phyloP scores from a whole-genome alignment of 2,329 filamentous ascomycete species.

The Microsporum canis region DNA sequence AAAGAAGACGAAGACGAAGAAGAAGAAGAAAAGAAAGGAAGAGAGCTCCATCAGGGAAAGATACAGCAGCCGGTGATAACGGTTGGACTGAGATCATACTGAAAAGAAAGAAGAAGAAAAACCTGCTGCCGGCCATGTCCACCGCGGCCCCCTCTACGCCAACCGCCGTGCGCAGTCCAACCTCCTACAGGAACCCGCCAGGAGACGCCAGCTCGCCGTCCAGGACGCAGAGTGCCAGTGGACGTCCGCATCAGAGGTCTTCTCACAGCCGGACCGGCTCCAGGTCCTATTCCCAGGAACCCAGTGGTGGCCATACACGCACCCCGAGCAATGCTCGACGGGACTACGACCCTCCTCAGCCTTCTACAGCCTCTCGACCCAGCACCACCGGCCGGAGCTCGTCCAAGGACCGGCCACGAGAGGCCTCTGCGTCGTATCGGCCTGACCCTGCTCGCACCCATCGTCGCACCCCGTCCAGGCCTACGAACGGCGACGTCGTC shows the following conservation, averaged over 20 bases:
- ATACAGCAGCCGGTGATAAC: background rate
- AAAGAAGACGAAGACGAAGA: background rate
- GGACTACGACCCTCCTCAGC: constrained; percentile 51
- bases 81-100: background rate
- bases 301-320: constrained; percentile 28
- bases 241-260: constrained; percentile 30
- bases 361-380: constrained; percentile 49
- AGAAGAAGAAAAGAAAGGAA: background rate
- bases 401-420: constrained; percentile 48
- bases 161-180: constrained; percentile 39
- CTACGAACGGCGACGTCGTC: constrained; percentile 33
- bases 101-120: too few relatives aligned
- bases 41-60: background rate
- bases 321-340: constrained; percentile 48
- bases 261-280: constrained; percentile 28
- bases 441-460: constrained; percentile 44
- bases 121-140: constrained; percentile 25
- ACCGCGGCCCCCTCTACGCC: constrained; percentile 37
- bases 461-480: constrained; percentile 31
- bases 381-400: constrained; percentile 49
- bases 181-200: constrained; percentile 31
- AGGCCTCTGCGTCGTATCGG: constrained; percentile 36
- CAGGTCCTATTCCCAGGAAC: constrained; percentile 34
- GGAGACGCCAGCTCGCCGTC: constrained; percentile 32
- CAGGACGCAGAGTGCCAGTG: constrained; percentile 37